Evolutionary conservation across 1,284 basidiomycete genomes (phyloP).

Genomic region (Trichosporon faecale): DNA sequence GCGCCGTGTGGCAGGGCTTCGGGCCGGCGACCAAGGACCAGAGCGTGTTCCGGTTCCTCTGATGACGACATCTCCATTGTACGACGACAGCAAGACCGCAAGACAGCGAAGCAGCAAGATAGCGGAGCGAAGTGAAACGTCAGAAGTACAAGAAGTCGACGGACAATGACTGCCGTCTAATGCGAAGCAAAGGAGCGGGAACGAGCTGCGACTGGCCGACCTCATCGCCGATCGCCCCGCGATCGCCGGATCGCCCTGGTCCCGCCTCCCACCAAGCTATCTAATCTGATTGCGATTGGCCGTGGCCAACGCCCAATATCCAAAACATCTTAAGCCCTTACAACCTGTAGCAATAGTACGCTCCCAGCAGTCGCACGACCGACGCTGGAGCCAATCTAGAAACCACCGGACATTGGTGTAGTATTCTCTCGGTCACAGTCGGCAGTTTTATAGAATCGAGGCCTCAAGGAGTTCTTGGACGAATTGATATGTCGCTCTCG

Average conservation of each 20-base stretch:
- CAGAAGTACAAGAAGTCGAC: not conserved
- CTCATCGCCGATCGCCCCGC: not conserved
- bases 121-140: not conserved
- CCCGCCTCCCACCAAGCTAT: not conserved
- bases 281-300: not conserved
- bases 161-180: not conserved
- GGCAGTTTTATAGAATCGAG: not conserved
- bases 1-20: conserved; percentile 6
- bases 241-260: not conserved
- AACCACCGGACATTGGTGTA: not conserved
- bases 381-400: not conserved
- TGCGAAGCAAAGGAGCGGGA: not conserved
- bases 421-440: not conserved
- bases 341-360: not conserved
- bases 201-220: not conserved
- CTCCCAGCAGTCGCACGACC: no score
- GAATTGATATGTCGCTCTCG: not conserved
- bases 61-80: not conserved
- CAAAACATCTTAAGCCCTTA: no score
- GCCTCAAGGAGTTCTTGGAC: not conserved
- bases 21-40: not conserved
- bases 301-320: no score
- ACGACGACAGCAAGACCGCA: not conserved
- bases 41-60: not conserved
- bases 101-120: not conserved